Base-by-base conservation (phyloP, 1,284 basidiomycete genomes). In the Cutaneotrichosporon daszewskae region DNA sequence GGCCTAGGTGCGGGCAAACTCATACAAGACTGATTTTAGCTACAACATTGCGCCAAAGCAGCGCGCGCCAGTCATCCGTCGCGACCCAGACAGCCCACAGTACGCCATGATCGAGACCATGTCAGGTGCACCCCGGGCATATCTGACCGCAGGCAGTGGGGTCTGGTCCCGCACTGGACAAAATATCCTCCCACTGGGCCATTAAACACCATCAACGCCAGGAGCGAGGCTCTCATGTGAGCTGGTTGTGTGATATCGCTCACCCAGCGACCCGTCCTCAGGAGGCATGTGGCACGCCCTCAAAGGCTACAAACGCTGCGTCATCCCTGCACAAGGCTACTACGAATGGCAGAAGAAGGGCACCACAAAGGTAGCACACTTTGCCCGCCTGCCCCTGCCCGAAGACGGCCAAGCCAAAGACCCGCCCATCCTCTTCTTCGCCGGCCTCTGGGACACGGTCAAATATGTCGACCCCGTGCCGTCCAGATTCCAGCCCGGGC, bases 291-390 rank as follows among this genome's bases (percentile, higher is more conserved):
- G 87, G 88, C 80, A 75, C 26, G 80, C 79, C 48, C 77, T 88
- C 52, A 86, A 85, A 59, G 84, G 82, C 8, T 78, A 74, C 68
- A 85, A 85, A 54, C 77, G 90, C 25, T 91, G 88, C 64, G 78
- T 82, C 14, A 79, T 92, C 37, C 69, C 84, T 12, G 84, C 82
- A 45, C 80, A 91, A 71, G 89, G 84, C 32, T 95, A 91, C 70
- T 96, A 84, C 66, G 92, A 89, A 72, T 96, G 92, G 86, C 74
- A 87, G 40, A 84, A 81, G 53, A 88, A 84, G 60, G 84, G 83
- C 34, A 82, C 82, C 54, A 76, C 82, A 13, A 83, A 85, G 50
- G 59, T 86, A 0, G 86, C 90, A 0, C 80, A 92, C 62, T 91
- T 88, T 56, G 82, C 79, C 17, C 85, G 83, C 59, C 81, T 79